Evolutionary conservation across 441 rosid species (phyloP).

Genomic region (Jatropha multifida): DNA sequence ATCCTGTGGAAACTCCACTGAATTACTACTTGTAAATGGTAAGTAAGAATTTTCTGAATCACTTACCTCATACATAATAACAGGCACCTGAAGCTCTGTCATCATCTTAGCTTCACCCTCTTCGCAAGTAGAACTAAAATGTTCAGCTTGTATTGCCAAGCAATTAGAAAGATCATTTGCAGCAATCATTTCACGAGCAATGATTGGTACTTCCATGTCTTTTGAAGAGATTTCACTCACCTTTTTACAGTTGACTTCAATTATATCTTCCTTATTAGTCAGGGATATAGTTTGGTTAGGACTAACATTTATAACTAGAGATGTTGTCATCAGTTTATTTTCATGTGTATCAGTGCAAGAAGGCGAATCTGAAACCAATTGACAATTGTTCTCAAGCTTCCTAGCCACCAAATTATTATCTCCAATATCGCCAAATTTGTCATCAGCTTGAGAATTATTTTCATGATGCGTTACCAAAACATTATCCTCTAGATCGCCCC

Average conservation of each 20-base stretch:
- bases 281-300: constrained; percentile 20
- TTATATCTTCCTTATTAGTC: constrained; percentile 28
- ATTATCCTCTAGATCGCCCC: constrained; percentile 66
- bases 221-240: constrained; percentile 27
- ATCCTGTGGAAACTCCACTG: constrained; percentile 26
- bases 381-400: constrained; percentile 29
- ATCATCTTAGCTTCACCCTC: constrained; percentile 30
- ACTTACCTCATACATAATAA: constrained; percentile 20
- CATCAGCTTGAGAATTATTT: constrained; percentile 33
- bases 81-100: constrained; percentile 31
- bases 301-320: constrained; percentile 21
- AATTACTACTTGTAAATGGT: constrained; percentile 19
- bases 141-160: constrained; percentile 17
- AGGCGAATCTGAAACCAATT: constrained; percentile 27
- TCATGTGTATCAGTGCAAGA: constrained; percentile 30
- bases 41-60: constrained; percentile 26
- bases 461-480: constrained; percentile 34
- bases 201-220: constrained; percentile 21
- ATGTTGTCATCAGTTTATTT: constrained; percentile 21
- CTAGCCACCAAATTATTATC: constrained; percentile 28
- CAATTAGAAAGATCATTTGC: constrained; percentile 29
- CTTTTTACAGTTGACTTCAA: constrained; percentile 30
- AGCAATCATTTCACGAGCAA: constrained; percentile 24
- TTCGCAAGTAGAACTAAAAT: constrained; percentile 19
- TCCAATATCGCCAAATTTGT: constrained; percentile 36